Evolutionary conservation across 2,329 filamentous ascomycete genomes (phyloP), one percentile per base, ranked within the genome.

Genomic region (Lasiodiplodia theobromae): DNA sequence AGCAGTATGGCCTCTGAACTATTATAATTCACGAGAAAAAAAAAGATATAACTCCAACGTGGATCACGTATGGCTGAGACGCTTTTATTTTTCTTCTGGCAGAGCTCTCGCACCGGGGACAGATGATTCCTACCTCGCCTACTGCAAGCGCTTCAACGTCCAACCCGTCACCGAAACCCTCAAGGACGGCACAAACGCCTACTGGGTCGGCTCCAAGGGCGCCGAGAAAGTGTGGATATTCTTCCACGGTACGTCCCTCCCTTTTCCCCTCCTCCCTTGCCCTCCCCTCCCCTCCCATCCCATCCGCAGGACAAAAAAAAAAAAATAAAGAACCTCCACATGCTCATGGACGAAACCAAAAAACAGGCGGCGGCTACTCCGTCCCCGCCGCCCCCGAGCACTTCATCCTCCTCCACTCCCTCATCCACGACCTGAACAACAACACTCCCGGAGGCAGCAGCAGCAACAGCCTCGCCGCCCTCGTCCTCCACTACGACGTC

Each of bases 401-500:
- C 34, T 67, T 67, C 54, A 18, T 6, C 28, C 49, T 67, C 38
- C 56, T 67, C 14, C 54, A 53, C 56, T 28, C 44, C 23, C 66
- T 67, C 8, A 44, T 34, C 6, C 28, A 25, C 6, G 56, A 60
- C 44, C 54, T 67, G 31, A 34, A 34, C 31, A 34, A 34, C 44
- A n/a, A 28, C 53, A 14, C 23, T 40, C 38, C 34, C 54, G 47
- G 21, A 21, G 11, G 28, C 2, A 8, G 28, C 28, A 8, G 28
- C 28, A 8, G 28, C 28, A 31, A 5, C 4, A 10, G 31, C 4
- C 31, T 67, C 44, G n/a, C 74, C 18, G 71, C 71, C 3, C 68
- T 77, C n/a, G 31, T 76, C 28, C 66, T 75, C 2, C 73, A 72
- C 6, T 76, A 76, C 67, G 71, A 68, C 18, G 66, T 76, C 12